A percentile compares a stretch with the other conserved stretches of the same genome.
These are phyloP conservation scores for Amorphotheca resinae DNA, from an alignment of 495 filamentous ascomycete species.

Conservation along the genomic window DNA sequence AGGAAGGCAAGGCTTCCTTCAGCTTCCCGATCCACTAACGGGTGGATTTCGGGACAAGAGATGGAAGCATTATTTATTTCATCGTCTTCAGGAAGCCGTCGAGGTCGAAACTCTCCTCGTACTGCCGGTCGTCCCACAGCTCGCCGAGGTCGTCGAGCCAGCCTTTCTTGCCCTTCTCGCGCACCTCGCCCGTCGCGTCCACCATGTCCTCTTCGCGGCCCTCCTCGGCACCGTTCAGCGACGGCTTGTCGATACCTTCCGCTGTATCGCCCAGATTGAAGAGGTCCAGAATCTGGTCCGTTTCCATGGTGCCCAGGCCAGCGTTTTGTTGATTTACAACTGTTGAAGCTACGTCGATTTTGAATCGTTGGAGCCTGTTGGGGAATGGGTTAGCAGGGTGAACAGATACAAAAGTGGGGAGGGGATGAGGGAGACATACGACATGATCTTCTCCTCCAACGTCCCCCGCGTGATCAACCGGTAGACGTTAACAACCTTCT, in stretches of 20 bases:
- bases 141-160: conserved; percentile 86
- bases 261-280: conserved; percentile 84
- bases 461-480: conserved; percentile 90
- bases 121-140: conserved; percentile 91
- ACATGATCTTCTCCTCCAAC: conserved; percentile 96
- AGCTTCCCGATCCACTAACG: no score
- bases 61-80: no score
- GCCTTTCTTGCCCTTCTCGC: conserved; percentile 92
- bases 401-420: not conserved
- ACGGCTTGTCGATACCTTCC: conserved; percentile 44
- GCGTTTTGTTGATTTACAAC: conserved; percentile 99
- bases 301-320: conserved; percentile 84
- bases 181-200: conserved; percentile 81
- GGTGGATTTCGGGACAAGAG: no score
- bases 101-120: conserved; percentile 93
- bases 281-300: conserved; percentile 91
- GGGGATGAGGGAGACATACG: conserved; percentile 36
- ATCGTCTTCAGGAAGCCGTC: conserved; percentile 86
- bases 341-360: conserved; percentile 95
- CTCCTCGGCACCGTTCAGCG: conserved; percentile 36
- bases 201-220: conserved; percentile 70
- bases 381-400: no score
- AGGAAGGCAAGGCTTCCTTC: no score
- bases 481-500: conserved; percentile 99
- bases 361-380: conserved; percentile 87